phyloP scores from a whole-genome alignment of 345 rosid genomes.

The Triadica sebifera region DNA sequence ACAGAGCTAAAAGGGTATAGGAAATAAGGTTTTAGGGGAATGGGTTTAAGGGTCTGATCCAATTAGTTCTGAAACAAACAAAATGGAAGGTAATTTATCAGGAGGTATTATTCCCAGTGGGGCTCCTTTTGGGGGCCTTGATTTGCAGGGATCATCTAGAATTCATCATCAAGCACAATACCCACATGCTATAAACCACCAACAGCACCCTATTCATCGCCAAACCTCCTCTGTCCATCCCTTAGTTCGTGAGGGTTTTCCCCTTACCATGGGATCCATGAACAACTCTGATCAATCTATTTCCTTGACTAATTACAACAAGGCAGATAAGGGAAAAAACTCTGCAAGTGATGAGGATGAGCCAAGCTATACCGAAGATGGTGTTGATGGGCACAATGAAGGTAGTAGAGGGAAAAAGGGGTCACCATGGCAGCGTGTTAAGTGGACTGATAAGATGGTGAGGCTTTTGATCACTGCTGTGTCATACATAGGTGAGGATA shows the following conservation, averaged over 20 bases:
- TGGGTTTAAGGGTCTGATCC: slow-evolving; percentile 20
- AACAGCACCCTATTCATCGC: slow-evolving; percentile 45
- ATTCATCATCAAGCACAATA: slow-evolving; percentile 51
- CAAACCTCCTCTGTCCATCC: slow-evolving; percentile 42
- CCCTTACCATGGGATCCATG: slow-evolving; percentile 63
- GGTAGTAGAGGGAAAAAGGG: slow-evolving; percentile 54
- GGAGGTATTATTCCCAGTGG: slow-evolving; percentile 70
- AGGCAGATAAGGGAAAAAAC: slow-evolving; percentile 59
- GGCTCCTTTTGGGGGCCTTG: slow-evolving; percentile 62
- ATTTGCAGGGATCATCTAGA: slow-evolving; percentile 65
- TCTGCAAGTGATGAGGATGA: slow-evolving; percentile 84
- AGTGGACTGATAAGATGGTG: slow-evolving; percentile 97
- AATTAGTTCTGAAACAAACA: slow-evolving; percentile 8
- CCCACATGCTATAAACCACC: slow-evolving; percentile 50
- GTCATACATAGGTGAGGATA: slow-evolving; percentile 81
- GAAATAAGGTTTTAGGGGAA: slow-evolving; percentile 19
- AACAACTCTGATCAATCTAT: slow-evolving; percentile 56
- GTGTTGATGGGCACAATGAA: slow-evolving; percentile 56
- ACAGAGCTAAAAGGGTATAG: background rate
- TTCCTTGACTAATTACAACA: slow-evolving; percentile 44
- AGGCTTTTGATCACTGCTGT: slow-evolving; percentile 84
- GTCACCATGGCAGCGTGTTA: slow-evolving; percentile 87
- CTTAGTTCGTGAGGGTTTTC: slow-evolving; percentile 58
- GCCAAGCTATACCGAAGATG: slow-evolving; percentile 70
- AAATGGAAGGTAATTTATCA: slow-evolving; percentile 69